Conservation (phyloP, 345 rosid genomes). For the Ceriops zippeliana region DNA sequence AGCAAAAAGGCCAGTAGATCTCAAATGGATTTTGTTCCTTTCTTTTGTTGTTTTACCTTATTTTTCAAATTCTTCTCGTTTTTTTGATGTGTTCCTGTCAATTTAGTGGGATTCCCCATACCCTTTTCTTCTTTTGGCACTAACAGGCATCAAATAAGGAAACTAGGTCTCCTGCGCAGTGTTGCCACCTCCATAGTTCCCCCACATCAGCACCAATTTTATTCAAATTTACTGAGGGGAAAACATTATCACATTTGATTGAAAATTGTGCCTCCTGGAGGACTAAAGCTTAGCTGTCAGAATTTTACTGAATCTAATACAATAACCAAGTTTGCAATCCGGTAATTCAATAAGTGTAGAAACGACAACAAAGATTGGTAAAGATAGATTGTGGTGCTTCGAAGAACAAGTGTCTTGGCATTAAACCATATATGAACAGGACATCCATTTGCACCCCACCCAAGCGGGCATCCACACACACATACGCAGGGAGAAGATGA, state of each 20-base stretch:
- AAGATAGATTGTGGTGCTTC: conserved; percentile 17
- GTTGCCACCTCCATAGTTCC: background rate
- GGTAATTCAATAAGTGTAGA: background rate
- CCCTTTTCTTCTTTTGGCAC: conserved; percentile 11
- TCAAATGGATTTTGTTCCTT: conserved; percentile 30
- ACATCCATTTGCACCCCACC: conserved; percentile 2
- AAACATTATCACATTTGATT: background rate
- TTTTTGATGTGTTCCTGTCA: conserved; percentile 41
- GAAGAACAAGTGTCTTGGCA: conserved; percentile 18
- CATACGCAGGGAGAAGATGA: conserved; percentile 5
- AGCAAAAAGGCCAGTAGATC: conserved; percentile 24
- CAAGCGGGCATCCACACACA: background rate
- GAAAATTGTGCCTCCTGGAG: background rate
- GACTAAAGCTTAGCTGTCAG: too few relatives aligned
- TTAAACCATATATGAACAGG: conserved; percentile 11
- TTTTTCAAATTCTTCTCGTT: conserved; percentile 19
- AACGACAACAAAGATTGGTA: background rate
- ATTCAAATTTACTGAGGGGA: background rate
- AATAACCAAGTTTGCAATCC: background rate
- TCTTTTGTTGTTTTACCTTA: conserved; percentile 20
- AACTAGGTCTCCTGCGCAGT: background rate
- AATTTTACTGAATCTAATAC: too few relatives aligned
- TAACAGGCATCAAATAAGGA: conserved; percentile 1
- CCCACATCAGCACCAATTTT: background rate
- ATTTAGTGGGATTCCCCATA: conserved; percentile 33